Conservation (phyloP, 2,329 filamentous ascomycete species). For the Venturia nashicola region DNA sequence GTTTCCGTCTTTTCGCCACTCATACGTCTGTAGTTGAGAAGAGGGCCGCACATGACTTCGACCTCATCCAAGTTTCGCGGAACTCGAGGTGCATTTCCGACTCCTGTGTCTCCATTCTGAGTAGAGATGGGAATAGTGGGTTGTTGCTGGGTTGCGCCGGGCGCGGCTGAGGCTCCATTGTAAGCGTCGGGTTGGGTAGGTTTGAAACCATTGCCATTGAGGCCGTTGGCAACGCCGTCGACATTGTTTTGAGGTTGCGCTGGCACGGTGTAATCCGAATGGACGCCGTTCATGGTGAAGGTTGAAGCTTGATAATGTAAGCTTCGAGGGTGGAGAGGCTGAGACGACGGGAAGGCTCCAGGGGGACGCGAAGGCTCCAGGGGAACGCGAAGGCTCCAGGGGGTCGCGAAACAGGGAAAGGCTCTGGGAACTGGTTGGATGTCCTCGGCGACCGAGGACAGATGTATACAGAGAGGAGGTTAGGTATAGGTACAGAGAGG, state of each 20-base stretch:
- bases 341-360: neutral
- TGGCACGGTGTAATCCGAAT: neutral
- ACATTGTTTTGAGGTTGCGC: neutral
- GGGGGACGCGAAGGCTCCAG: neutral
- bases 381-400: neutral
- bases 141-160: neutral
- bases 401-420: neutral
- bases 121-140: constrained; percentile 2
- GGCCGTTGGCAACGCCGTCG: neutral
- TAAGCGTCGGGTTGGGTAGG: neutral
- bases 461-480: neutral
- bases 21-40: constrained; percentile 70
- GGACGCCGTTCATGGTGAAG: neutral
- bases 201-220: neutral
- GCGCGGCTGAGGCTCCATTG: neutral
- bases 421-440: neutral
- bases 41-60: constrained; percentile 51
- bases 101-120: neutral
- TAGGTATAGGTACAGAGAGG: too few relatives aligned
- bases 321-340: neutral
- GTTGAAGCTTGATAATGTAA: neutral
- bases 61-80: neutral
- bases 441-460: neutral
- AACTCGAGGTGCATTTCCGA: constrained; percentile 4
- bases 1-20: constrained; percentile 34